Percentiles rank a stretch among this genome's conserved stretches.
phyloP scores from a whole-genome alignment of 345 rosid genomes.

The Brassica carinata region DNA sequence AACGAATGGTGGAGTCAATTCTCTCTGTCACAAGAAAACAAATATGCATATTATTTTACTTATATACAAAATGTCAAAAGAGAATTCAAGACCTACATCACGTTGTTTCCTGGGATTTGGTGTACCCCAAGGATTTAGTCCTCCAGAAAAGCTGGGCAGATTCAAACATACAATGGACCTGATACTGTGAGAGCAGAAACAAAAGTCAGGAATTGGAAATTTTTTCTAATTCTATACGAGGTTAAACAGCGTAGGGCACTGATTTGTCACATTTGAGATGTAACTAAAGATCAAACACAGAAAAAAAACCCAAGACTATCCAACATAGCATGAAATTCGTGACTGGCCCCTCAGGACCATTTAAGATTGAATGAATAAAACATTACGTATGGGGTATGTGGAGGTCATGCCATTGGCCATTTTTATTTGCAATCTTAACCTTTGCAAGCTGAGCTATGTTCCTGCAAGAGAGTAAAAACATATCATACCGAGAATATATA shows the following conservation, averaged over 20 bases:
- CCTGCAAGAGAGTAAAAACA: conserved; percentile 42
- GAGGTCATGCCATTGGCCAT: conserved; percentile 75
- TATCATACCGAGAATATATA: conserved; percentile 5
- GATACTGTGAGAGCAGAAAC: conserved; percentile 28
- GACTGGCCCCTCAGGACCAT: conserved; percentile 12
- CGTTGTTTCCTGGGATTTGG: conserved; percentile 39
- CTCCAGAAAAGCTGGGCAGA: conserved; percentile 97
- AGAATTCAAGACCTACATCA: conserved; percentile 37
- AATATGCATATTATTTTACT: conserved; percentile 2
- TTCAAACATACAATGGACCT: conserved; percentile 92
- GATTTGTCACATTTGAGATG: not conserved
- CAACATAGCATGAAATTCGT: conserved; percentile 15
- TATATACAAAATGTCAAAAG: not conserved
- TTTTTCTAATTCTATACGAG: not conserved
- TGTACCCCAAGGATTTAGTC: conserved; percentile 93
- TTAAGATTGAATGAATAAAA: conserved; percentile 10
- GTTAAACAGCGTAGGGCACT: not conserved
- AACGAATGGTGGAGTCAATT: conserved; percentile 79
- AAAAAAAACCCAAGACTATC: conserved; percentile 21
- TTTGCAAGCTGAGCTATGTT: conserved; percentile 84
- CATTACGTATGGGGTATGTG: conserved; percentile 53
- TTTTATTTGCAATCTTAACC: conserved; percentile 72
- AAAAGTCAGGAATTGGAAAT: conserved; percentile 6
- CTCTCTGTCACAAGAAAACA: conserved; percentile 55
- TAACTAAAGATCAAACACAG: not conserved